phyloP scores from a whole-genome alignment of 2,329 filamentous ascomycete genomes.

The Pestalotiopsis sp. region DNA sequence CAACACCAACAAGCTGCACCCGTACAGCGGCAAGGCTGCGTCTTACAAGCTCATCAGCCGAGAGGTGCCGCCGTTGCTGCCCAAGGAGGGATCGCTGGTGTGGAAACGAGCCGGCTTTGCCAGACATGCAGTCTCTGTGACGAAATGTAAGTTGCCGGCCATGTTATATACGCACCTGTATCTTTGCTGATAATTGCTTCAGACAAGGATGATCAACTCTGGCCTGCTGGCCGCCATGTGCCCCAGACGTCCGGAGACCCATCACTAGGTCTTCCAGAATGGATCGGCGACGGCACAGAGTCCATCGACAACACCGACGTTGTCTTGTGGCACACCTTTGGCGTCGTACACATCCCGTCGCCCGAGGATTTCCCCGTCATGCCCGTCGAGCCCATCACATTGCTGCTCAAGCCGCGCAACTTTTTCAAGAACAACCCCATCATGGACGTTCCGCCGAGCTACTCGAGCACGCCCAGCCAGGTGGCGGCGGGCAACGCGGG shows the following conservation, averaged over 20 bases:
- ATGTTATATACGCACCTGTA: background rate
- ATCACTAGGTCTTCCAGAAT: conserved; percentile 71
- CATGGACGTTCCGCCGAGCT: conserved; percentile 75
- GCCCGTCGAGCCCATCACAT: conserved; percentile 83
- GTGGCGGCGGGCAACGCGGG: conserved; percentile 34
- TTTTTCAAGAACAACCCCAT: conserved; percentile 83
- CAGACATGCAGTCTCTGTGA: conserved; percentile 84
- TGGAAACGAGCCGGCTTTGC: conserved; percentile 92
- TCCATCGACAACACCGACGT: conserved; percentile 81
- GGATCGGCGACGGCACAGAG: conserved; percentile 72
- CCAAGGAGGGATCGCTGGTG: conserved; percentile 79
- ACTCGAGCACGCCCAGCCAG: conserved; percentile 67
- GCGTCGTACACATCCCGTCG: conserved; percentile 84
- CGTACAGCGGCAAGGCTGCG: conserved; percentile 81
- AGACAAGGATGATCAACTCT: conserved; percentile 82
- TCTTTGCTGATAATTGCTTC: background rate
- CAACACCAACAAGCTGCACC: conserved; percentile 83
- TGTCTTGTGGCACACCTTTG: conserved; percentile 94
- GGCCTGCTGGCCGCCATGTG: conserved; percentile 84
- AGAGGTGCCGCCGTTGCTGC: conserved; percentile 77
- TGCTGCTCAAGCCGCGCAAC: conserved; percentile 77
- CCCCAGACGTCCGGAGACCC: conserved; percentile 85
- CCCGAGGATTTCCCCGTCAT: conserved; percentile 94
- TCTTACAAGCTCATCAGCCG: conserved; percentile 89
- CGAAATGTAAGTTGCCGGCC: conserved; percentile 67